Conservation (phyloP, 148 eudicot genomes). For the Silene latifolia region DNA sequence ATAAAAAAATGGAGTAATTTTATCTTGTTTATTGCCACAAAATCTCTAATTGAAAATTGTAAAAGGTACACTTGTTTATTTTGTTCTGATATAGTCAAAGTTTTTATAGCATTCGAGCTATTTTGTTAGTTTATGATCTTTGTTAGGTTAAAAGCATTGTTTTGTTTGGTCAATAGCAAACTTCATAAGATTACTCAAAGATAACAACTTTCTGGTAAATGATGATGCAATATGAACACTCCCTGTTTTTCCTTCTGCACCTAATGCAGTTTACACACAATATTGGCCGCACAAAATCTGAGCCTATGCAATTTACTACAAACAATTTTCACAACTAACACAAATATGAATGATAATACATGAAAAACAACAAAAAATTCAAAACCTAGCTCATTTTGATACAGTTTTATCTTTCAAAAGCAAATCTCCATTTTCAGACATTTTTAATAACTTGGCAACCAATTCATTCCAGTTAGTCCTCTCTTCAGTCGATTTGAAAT, state of each 20-base stretch:
- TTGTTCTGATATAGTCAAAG: too few species aligned
- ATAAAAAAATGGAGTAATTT: too few species aligned
- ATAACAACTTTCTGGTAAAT: not conserved
- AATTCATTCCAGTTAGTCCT: slow-evolving; percentile 62
- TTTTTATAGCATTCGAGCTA: too few species aligned
- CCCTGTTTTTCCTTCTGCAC: not conserved
- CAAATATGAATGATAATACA: not conserved
- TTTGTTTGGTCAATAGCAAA: too few species aligned
- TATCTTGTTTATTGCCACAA: too few species aligned
- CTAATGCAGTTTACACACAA: not conserved
- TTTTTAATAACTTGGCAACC: slow-evolving; percentile 51
- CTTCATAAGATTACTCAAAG: too few species aligned
- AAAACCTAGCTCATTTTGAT: slow-evolving; percentile 7
- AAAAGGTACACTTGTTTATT: too few species aligned
- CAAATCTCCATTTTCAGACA: slow-evolving; percentile 33
- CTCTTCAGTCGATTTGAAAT: slow-evolving; percentile 17
- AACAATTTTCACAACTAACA: slow-evolving; percentile 16
- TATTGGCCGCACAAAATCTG: not conserved
- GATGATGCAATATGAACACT: not conserved
- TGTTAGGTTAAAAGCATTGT: too few species aligned
- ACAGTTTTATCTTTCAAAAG: slow-evolving; percentile 21
- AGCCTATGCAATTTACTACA: slow-evolving; percentile 3
- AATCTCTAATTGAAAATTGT: too few species aligned
- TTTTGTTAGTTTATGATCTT: too few species aligned
- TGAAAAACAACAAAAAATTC: not conserved